These are phyloP conservation scores for Borealophlyctis nickersoniae DNA, from an alignment of 192 early-diverging fungal genomes.

Conservation along the genomic window DNA sequence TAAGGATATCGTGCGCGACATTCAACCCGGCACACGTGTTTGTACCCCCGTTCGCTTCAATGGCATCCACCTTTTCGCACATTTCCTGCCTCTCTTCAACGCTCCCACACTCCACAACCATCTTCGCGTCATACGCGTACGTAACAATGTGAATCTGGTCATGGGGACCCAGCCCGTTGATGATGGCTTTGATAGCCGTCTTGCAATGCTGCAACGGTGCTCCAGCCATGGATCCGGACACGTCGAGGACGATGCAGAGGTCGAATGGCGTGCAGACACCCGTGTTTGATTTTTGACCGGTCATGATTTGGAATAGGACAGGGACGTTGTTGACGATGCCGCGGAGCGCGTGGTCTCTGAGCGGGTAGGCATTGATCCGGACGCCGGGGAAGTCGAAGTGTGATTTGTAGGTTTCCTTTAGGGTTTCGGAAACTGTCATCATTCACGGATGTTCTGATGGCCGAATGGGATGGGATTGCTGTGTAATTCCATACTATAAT, in stretches of 20 bases:
- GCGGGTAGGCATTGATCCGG: background rate
- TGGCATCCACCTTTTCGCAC: background rate
- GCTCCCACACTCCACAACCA: background rate
- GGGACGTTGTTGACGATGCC: background rate
- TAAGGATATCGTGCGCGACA: background rate
- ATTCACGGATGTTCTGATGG: no score
- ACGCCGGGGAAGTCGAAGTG: background rate
- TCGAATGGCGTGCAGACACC: background rate
- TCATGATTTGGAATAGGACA: background rate
- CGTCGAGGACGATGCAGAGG: constrained; percentile 1
- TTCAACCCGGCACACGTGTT: background rate
- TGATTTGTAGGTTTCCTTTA: background rate
- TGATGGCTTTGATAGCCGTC: background rate
- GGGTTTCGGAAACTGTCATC: background rate
- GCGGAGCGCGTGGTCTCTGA: background rate
- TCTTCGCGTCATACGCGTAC: background rate
- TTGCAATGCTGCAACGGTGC: background rate
- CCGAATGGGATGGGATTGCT: no score
- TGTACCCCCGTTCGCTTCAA: background rate
- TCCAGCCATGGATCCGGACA: background rate
- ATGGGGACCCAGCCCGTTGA: background rate
- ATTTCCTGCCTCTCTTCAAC: background rate
- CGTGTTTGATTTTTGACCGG: background rate
- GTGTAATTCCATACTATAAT: no score
- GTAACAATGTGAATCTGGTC: background rate